Conservation (phyloP, 2,329 filamentous ascomycete genomes). For the Penicillium sp. region DNA sequence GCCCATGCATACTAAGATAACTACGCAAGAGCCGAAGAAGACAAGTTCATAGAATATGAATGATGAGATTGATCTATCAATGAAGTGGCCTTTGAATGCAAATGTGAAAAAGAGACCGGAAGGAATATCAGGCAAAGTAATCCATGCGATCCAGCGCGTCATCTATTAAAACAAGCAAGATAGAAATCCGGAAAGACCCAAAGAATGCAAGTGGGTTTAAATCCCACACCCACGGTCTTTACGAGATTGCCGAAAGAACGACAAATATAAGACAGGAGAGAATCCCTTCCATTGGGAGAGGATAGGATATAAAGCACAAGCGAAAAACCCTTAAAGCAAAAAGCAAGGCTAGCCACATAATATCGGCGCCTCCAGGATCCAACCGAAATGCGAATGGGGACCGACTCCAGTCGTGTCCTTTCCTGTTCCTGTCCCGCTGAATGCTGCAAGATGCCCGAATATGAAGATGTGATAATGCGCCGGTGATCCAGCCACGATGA, state of each 20-base stretch:
- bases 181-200: conserved; percentile 1
- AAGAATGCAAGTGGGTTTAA: conserved; percentile 6
- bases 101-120: neutral
- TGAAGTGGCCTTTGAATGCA: conserved; percentile 2
- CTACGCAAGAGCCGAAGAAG: neutral
- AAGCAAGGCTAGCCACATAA: neutral
- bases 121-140: conserved; percentile 1
- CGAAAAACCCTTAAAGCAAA: conserved; percentile 6
- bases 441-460: conserved; percentile 12
- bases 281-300: neutral
- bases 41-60: neutral
- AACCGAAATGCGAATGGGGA: conserved; percentile 13
- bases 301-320: neutral
- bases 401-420: conserved; percentile 2
- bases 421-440: neutral
- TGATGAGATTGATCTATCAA: conserved; percentile 10
- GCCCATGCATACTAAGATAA: neutral
- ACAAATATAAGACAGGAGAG: neutral
- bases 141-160: conserved; percentile 17
- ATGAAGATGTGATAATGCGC: conserved; percentile 10
- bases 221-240: neutral
- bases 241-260: neutral
- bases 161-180: conserved; percentile 15
- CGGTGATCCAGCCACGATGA: conserved; percentile 24
- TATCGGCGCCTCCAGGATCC: conserved; percentile 12